Conservation (phyloP, 2,329 filamentous ascomycete genomes). For the Fusarium sp. region DNA sequence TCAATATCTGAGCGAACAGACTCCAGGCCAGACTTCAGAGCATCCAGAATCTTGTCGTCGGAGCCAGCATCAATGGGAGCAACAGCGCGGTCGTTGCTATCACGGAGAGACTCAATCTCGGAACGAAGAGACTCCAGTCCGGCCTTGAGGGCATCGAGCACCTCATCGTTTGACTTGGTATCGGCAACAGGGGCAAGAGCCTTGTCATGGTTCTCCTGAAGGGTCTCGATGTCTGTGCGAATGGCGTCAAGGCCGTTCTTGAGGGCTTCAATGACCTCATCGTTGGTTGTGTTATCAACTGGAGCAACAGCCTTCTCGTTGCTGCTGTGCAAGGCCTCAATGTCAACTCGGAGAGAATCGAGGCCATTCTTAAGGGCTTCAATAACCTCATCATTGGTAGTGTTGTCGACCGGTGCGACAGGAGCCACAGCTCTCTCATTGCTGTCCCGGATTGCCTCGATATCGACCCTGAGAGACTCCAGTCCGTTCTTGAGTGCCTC, state of each 20-base stretch:
- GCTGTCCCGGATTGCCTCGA: conserved; percentile 63
- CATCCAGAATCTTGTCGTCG: conserved; percentile 80
- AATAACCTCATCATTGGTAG: conserved; percentile 80
- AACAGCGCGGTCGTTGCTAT: conserved; percentile 68
- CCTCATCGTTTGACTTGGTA: conserved; percentile 79
- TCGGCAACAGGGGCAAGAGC: conserved; percentile 66
- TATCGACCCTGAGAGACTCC: conserved; percentile 30
- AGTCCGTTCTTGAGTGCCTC: conserved; percentile 35
- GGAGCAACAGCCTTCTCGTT: conserved; percentile 54
- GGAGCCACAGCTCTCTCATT: conserved; percentile 61
- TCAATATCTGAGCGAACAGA: conserved; percentile 78
- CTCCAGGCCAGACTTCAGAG: conserved; percentile 78
- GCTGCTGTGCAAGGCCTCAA: conserved; percentile 71
- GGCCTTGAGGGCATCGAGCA: conserved; percentile 81
- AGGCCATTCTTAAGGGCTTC: conserved; percentile 80
- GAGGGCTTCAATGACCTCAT: conserved; percentile 35
- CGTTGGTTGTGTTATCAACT: conserved; percentile 31
- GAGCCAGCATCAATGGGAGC: conserved; percentile 49
- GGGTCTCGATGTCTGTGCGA: conserved; percentile 37
- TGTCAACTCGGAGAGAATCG: conserved; percentile 72
- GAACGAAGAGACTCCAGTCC: conserved; percentile 74
- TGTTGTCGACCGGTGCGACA: conserved; percentile 71
- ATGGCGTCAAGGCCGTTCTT: conserved; percentile 39
- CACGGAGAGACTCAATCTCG: conserved; percentile 72
- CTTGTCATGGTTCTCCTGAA: conserved; percentile 69